Evolutionary conservation across 768 basidiomycete species (phyloP).

Genomic region (Termitomyces sp.): DNA sequence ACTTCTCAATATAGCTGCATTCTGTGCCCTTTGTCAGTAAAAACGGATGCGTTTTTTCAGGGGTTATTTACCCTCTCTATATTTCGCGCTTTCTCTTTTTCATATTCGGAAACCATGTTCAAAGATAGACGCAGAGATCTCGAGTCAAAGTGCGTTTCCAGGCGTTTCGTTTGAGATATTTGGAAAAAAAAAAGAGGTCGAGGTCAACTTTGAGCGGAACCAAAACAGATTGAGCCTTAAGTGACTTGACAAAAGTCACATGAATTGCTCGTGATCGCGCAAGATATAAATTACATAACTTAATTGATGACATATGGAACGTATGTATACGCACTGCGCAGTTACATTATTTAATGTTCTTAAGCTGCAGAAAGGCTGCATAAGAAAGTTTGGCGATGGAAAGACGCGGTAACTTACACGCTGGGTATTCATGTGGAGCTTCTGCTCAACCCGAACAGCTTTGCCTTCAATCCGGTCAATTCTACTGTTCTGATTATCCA

Average conservation of each 20-base stretch:
- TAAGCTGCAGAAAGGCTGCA: constrained; percentile 39
- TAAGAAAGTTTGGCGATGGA: constrained; percentile 1
- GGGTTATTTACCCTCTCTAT: constrained; percentile 23
- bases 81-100: constrained; percentile 28
- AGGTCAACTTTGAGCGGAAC: background rate
- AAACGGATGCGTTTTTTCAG: background rate
- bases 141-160: background rate
- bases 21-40: constrained; percentile 23
- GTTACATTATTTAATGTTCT: constrained; percentile 46
- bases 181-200: background rate
- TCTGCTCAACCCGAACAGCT: constrained; percentile 69
- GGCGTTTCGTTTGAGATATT: background rate
- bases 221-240: background rate
- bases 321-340: background rate
- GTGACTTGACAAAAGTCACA: too few species aligned
- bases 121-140: background rate
- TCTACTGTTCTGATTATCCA: constrained; percentile 80
- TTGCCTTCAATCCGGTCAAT: constrained; percentile 78
- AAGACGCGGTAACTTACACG: constrained; percentile 44
- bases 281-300: background rate
- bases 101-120: constrained; percentile 28
- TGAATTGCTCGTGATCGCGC: constrained; percentile 18
- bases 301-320: background rate
- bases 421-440: constrained; percentile 79
- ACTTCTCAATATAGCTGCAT: constrained; percentile 35